Percentiles rank a stretch among this genome's conserved stretches.
Conservation (phyloP, 768 basidiomycete genomes). For the Trametes punicea region DNA sequence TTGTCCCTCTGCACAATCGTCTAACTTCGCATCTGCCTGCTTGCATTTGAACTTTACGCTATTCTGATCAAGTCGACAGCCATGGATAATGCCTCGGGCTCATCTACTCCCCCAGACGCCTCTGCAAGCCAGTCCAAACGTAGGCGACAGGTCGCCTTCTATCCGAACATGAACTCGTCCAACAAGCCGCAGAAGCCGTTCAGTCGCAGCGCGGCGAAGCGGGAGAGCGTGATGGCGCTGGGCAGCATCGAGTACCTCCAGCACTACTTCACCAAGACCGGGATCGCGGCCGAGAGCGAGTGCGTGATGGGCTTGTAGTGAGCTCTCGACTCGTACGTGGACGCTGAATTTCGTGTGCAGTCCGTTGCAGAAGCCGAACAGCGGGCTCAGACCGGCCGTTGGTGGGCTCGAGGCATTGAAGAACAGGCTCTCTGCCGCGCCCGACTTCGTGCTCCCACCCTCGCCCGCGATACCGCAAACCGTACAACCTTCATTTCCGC, state of each 20-base stretch:
- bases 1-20: background rate
- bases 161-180: constrained; percentile 65
- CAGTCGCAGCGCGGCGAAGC: constrained; percentile 86
- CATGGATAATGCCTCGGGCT: constrained; percentile 14
- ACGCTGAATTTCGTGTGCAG: constrained; percentile 26
- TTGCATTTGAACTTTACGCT: background rate
- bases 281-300: constrained; percentile 70
- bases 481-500: constrained; percentile 44
- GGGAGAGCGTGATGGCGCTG: constrained; percentile 89
- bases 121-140: constrained; percentile 34
- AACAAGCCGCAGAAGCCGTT: constrained; percentile 83
- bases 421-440: constrained; percentile 40
- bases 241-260: constrained; percentile 97
- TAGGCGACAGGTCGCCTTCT: constrained; percentile 72
- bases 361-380: constrained; percentile 47
- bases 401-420: constrained; percentile 45
- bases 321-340: constrained; percentile 6
- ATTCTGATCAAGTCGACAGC: constrained; percentile 1
- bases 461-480: constrained; percentile 56
- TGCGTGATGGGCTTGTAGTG: constrained; percentile 37
- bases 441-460: constrained; percentile 64
- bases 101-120: constrained; percentile 3
- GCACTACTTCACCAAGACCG: constrained; percentile 90
- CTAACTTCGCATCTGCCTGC: background rate
- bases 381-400: constrained; percentile 73